These are phyloP conservation scores for Xylaria acuta DNA, from an alignment of 495 filamentous ascomycete species.

Conservation along the genomic window DNA sequence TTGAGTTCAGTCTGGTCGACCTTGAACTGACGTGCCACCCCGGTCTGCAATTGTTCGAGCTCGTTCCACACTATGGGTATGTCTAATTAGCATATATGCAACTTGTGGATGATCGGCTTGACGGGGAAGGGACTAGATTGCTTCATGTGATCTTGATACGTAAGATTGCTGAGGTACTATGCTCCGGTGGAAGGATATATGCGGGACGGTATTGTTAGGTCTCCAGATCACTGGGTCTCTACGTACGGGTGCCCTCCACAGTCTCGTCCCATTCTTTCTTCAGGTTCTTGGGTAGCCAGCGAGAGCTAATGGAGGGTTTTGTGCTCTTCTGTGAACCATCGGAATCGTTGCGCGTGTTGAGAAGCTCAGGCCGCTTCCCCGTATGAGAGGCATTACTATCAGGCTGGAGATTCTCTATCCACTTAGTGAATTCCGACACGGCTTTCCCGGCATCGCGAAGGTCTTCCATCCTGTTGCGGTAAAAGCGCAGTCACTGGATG, in stretches of 20 bases:
- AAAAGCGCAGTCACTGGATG: not conserved
- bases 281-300: not conserved
- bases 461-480: slow-evolving; percentile 32
- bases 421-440: slow-evolving; percentile 46
- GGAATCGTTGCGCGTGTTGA: slow-evolving; percentile 28
- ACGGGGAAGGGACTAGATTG: not conserved
- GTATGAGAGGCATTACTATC: slow-evolving; percentile 31
- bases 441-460: slow-evolving; percentile 33
- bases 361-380: slow-evolving; percentile 2
- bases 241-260: slow-evolving; percentile 20
- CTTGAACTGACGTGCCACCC: slow-evolving; percentile 27
- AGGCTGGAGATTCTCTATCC: slow-evolving; percentile 51
- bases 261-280: slow-evolving; percentile 26
- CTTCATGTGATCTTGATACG: not conserved
- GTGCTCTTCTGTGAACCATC: slow-evolving; percentile 28
- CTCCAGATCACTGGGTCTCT: not conserved
- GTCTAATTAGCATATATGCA: not conserved
- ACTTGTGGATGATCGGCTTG: not conserved
- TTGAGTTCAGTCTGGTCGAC: slow-evolving; percentile 33
- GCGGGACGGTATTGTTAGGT: not conserved
- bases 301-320: slow-evolving; percentile 13
- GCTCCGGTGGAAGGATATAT: too few relatives aligned
- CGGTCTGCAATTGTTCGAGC: slow-evolving; percentile 28
- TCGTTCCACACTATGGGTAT: slow-evolving; percentile 29
- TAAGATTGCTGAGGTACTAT: not conserved